Base-by-base conservation (phyloP, 768 basidiomycete genomes). In the Mycena latifolia region DNA sequence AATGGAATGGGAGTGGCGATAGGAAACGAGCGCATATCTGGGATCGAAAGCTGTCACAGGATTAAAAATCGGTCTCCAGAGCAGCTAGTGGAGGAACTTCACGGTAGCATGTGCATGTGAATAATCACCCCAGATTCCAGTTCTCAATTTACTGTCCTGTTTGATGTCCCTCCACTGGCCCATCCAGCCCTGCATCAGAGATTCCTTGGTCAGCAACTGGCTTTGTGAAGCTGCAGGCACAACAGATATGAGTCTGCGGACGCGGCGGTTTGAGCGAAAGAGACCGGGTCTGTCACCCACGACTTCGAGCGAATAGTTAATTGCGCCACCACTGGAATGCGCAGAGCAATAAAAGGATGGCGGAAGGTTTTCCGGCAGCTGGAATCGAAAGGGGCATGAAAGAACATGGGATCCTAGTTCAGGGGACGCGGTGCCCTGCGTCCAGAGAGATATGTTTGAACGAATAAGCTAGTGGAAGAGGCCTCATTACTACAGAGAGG, bases 241-340 rank as follows among this genome's bases (percentile, higher is more conserved):
- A 9, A 65, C 64, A 2, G 53, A 54, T 17, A 65, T 60, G 20
- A 60, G 25, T 33, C 57, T 45, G 6, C 57, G 52, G 52, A 65
- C 47, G 22, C 64, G 64, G 45, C 45, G 57, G 45, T 65, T 65
- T 3, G 15, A 9, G 6, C 57, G 51, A 20, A 65, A 65, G 22
- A 65, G n/a, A 5, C 64, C 52, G 12, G 64, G 33, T 29, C 64
- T 27, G 20, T 59, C 57, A 45, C 64, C 64, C 0, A 66, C 55
- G 53, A 61, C 59, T 41, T 66, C 65, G 22, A 66, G 45, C 17
- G 65, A 60, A 29, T 66, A 66, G 29, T 17, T 35, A 7, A 66
- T 45, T 25, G 59, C 25, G 15, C 59, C 65, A 7, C 22, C n/a
- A 7, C 41, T 43, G 14, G 35, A 35, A 37, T 56, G 14, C 0